These are phyloP conservation scores for Neckera pumila DNA, from an alignment of 225 moss, liverwort and hornwort genomes.

Conservation along the genomic window DNA sequence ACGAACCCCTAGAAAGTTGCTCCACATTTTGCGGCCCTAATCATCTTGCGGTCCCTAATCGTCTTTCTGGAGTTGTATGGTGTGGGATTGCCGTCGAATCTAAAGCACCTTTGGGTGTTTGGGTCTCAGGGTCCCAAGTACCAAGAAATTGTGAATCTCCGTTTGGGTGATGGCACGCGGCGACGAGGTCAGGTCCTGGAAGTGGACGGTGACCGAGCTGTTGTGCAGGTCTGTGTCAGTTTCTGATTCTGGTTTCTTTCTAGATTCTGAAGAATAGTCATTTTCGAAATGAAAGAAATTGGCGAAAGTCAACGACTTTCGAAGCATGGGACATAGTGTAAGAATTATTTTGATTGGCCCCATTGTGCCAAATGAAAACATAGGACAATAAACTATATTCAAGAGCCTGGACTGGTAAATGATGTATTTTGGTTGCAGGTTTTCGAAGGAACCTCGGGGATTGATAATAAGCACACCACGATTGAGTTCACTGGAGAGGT, in stretches of 20 bases:
- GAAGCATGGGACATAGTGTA: too few species aligned
- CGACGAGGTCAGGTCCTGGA: conserved; percentile 93
- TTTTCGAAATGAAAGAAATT: too few species aligned
- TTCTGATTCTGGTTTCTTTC: background rate
- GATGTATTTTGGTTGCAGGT: conserved; percentile 13
- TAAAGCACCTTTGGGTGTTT: background rate
- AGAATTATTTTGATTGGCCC: too few species aligned
- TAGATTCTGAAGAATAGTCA: background rate
- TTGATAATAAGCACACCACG: conserved; percentile 92
- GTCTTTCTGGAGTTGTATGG: background rate
- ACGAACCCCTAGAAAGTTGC: background rate
- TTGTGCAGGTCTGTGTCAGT: conserved; percentile 59
- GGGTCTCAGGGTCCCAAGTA: conserved; percentile 96
- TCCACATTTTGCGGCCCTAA: background rate
- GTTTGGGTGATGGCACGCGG: conserved; percentile 83
- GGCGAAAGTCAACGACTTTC: too few species aligned
- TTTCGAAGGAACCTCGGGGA: conserved; percentile 92
- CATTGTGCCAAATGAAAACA: too few species aligned
- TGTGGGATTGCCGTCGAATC: background rate
- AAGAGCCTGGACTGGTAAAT: background rate
- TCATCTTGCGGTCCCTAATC: background rate
- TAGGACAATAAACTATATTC: too few species aligned
- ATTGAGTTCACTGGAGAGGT: conserved; percentile 99
- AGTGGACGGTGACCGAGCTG: conserved; percentile 93
- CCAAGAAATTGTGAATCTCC: conserved; percentile 89